Conservation (phyloP, 2,329 filamentous ascomycete species). For the Cercospora berteroae region DNA sequence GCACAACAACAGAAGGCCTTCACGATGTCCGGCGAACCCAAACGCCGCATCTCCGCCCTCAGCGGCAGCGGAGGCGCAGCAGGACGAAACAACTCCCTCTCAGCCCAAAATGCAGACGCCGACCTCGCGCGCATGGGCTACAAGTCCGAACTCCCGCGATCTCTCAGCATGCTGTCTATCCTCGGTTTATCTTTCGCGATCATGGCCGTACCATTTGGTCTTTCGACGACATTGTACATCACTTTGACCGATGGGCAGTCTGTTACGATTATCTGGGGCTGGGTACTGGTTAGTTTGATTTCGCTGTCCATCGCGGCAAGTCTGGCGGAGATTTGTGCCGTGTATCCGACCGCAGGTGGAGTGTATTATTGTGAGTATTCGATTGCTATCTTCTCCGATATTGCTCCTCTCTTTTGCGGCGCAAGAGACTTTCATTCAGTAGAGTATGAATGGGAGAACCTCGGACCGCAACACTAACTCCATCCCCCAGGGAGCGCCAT, state of each 20-base stretch:
- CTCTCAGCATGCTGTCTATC: constrained; percentile 67
- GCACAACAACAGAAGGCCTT: neutral
- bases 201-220: constrained; percentile 69
- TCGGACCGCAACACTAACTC: too few species aligned
- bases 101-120: constrained; percentile 54
- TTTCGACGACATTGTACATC: constrained; percentile 67
- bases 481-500: constrained; percentile 54
- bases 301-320: constrained; percentile 64
- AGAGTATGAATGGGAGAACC: too few species aligned
- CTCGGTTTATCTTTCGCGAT: constrained; percentile 71
- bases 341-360: constrained; percentile 66
- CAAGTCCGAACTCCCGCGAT: constrained; percentile 63
- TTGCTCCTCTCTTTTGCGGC: neutral
- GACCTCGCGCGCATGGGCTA: constrained; percentile 67
- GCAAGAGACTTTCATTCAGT: too few species aligned
- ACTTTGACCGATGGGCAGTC: constrained; percentile 66
- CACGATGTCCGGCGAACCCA: constrained; percentile 16
- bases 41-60: constrained; percentile 19
- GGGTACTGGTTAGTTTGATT: constrained; percentile 64
- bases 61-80: neutral
- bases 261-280: constrained; percentile 69
- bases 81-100: constrained; percentile 18
- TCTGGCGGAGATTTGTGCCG: constrained; percentile 67
- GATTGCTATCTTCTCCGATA: neutral
- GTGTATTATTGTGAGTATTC: constrained; percentile 59